Base-by-base conservation (phyloP, 768 basidiomycete species). In the Phanerodontia chrysosporium region DNA sequence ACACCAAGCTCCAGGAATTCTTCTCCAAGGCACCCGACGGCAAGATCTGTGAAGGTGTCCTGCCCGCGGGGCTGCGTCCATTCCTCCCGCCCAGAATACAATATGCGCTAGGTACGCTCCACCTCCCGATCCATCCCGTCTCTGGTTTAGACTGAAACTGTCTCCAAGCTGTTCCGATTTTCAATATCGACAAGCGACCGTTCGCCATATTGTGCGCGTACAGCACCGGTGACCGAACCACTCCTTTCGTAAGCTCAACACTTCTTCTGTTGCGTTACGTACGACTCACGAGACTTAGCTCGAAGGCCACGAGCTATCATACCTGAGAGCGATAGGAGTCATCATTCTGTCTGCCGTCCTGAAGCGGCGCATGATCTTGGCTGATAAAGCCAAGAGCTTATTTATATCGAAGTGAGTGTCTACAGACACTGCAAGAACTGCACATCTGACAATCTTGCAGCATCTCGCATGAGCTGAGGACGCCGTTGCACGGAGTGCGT, bases 321-420 rank as follows among this genome's bases (percentile, higher is more conserved):
- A 95, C 72, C 72, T 96, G 55, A 85, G 94, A 44, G 95, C 95
- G 18, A 95, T 96, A 63, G 90, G 92, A 52, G 93, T 97, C 32
- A 95, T 97, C 62, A 95, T 97, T 53, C 78, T 97, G 35, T 94
- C 92, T 32, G 94, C 94, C 12, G 92, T 95, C 6, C 79, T 97
- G 49, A 95, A 97, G 71, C 83, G 92, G 57, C 78, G 93, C 25
- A 95, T 97, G 92, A 87, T 92, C 36, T 79, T 96, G 2, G 95
- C 95, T 18, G 95, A 98, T 70, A 95, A 96, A 69, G 90, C 95
- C 1, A 97, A 96, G 74, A 86, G 89, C 63, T 70, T 92, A 45
- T 95, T 95, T 73, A 95, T 95, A 60, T 94, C 92, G 13, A 95
- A 95, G 91, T 91, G 55, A 45, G 84, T 39, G 52, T 35, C 21